Base-by-base conservation (phyloP, 495 filamentous ascomycete genomes). In the Massariosphaeria phaeospora region DNA sequence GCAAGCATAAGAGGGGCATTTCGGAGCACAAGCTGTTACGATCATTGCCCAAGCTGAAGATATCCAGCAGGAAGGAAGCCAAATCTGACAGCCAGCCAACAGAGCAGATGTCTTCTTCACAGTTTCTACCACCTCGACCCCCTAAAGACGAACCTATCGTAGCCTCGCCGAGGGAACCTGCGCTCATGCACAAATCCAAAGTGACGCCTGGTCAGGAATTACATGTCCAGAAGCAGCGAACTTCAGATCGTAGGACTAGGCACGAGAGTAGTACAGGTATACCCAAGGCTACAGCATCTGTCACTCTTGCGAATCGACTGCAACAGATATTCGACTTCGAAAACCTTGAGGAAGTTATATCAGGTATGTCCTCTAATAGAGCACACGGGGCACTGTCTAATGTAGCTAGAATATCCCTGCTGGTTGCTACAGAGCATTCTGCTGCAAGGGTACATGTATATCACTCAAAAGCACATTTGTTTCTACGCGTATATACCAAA, bases 401-500 rank as follows among this genome's bases (percentile, higher is more conserved):
- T 35, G 15, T 17, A 1, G 1, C 2, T 69, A 81, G 93, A 98
- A 73, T 98, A 96, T 63, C 87, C 91, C 20, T 96, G 93, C 72
- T 95, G 90, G 78, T 73, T 96, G 26, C 73, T 98, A 33, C 89
- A 96, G 66, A 95, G 85, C 68, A 89, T 96, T 51, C 75, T 97
- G 9, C 77, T 97, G 12, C 88, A 95, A 64, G 93, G 93, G 2
- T 96, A 94, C 67, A 86, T 98, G 85, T 98, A 97, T 73, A 88
- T 98, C 65, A 97, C 94, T 0, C 77, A 85, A 47, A 83, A 83
- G 51, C 93, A 98, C 67, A 86, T 98, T 46, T 96, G 91, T 63
- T 98, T 98, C 69, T 97, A 96, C 67, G 90, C 94, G 11, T 96
- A 97, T 67, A 73, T 97, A 26, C 91, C 93, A 6, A 91, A 87